These are phyloP conservation scores for Coemansia guatemalensis DNA, from an alignment of 192 early-diverging fungal genomes.

Conservation along the genomic window DNA sequence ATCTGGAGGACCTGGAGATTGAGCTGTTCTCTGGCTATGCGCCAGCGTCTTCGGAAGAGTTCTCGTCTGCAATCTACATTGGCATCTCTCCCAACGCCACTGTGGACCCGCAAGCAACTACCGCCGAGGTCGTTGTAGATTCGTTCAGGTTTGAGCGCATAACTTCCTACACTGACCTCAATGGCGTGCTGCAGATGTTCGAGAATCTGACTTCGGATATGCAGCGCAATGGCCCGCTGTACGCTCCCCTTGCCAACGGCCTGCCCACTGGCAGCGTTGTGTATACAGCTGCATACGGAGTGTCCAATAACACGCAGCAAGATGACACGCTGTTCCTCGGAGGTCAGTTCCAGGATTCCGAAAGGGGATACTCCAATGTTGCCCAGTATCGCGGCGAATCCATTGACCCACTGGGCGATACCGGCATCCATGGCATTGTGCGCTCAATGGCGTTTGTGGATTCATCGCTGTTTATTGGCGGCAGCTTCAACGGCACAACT, in stretches of 20 bases:
- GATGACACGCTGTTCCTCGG: slow-evolving; percentile 57
- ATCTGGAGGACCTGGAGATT: slow-evolving; percentile 41
- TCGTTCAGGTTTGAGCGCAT: slow-evolving; percentile 39
- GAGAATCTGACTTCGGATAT: slow-evolving; percentile 17
- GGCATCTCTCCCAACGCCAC: slow-evolving; percentile 22
- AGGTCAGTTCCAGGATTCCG: slow-evolving; percentile 56
- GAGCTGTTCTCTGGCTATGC: slow-evolving; percentile 56
- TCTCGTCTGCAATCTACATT: slow-evolving; percentile 55
- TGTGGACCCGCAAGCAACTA: slow-evolving; percentile 20
- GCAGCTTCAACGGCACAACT: slow-evolving; percentile 42
- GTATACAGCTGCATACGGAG: slow-evolving; percentile 38
- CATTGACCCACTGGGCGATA: slow-evolving; percentile 27
- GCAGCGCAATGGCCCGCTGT: slow-evolving; percentile 33
- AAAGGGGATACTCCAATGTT: slow-evolving; percentile 55
- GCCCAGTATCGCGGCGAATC: slow-evolving; percentile 54
- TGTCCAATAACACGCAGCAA: slow-evolving; percentile 19
- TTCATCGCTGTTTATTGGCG: slow-evolving; percentile 40
- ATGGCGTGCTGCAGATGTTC: slow-evolving; percentile 41
- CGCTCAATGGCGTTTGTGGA: slow-evolving; percentile 33
- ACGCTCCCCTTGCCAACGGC: slow-evolving; percentile 35
- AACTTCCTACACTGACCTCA: slow-evolving; percentile 39
- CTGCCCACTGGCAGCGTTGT: slow-evolving; percentile 55
- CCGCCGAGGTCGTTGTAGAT: slow-evolving; percentile 43
- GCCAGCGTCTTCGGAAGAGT: slow-evolving; percentile 46
- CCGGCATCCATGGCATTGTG: slow-evolving; percentile 35